phyloP scores from a whole-genome alignment of 2,329 filamentous ascomycete genomes.

The Berkeleyomyces basicola region DNA sequence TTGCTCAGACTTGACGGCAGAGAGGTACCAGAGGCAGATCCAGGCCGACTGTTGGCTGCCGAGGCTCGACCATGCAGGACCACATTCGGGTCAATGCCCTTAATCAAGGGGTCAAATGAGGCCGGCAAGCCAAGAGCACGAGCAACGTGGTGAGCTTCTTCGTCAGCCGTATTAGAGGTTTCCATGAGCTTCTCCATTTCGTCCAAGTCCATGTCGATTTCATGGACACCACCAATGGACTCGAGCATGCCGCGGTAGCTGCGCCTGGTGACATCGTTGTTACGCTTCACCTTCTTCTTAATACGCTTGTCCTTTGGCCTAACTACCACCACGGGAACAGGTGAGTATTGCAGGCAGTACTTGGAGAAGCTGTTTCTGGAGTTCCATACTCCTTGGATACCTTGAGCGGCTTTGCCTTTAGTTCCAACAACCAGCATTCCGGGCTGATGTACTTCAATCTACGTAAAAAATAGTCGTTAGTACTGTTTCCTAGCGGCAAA shows the following conservation, averaged over 20 bases:
- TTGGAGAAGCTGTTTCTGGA: slow-evolving; percentile 72
- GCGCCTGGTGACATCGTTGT: slow-evolving; percentile 56
- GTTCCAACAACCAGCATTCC: slow-evolving; percentile 85
- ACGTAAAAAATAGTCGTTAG: slow-evolving; percentile 2
- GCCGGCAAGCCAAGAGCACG: slow-evolving; percentile 46
- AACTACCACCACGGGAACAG: slow-evolving; percentile 84
- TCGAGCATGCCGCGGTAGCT: slow-evolving; percentile 66
- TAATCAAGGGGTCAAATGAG: slow-evolving; percentile 46
- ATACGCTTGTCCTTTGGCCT: slow-evolving; percentile 72
- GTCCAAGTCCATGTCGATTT: slow-evolving; percentile 38
- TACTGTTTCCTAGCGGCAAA: not conserved
- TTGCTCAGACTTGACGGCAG: not conserved
- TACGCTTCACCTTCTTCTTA: slow-evolving; percentile 77
- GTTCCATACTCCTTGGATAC: slow-evolving; percentile 70
- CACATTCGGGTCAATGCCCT: slow-evolving; percentile 29
- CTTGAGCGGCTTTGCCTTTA: slow-evolving; percentile 65
- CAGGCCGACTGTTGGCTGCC: slow-evolving; percentile 8
- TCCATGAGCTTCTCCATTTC: slow-evolving; percentile 36
- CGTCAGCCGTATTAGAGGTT: slow-evolving; percentile 37
- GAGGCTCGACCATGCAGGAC: slow-evolving; percentile 15
- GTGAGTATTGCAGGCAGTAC: slow-evolving; percentile 86
- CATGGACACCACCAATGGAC: slow-evolving; percentile 39
- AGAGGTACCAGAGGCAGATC: slow-evolving; percentile 3
- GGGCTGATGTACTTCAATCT: slow-evolving; percentile 87
- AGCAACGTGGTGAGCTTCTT: slow-evolving; percentile 48